These are phyloP conservation scores for Cladosporium austrohemisphaericum DNA, from an alignment of 2,329 filamentous ascomycete species.

Conservation along the genomic window DNA sequence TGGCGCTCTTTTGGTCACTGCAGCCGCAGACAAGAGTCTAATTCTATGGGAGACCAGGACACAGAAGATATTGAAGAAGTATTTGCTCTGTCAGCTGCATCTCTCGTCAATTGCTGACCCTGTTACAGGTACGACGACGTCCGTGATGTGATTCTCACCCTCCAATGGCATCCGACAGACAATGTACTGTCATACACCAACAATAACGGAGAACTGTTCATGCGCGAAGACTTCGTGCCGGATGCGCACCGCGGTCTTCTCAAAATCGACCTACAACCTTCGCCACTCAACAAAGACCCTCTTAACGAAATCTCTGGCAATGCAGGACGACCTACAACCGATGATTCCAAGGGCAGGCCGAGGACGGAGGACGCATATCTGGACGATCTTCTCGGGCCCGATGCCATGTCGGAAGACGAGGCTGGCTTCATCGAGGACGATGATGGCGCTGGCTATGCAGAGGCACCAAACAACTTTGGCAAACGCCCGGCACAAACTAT, in stretches of 20 bases:
- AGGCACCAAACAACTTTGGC: slow-evolving; percentile 59
- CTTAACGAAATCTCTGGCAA: slow-evolving; percentile 67
- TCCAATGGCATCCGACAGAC: slow-evolving; percentile 85
- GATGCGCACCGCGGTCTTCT: slow-evolving; percentile 48
- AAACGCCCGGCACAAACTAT: slow-evolving; percentile 50
- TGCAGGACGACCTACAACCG: slow-evolving; percentile 52
- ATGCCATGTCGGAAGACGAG: slow-evolving; percentile 54
- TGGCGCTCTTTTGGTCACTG: slow-evolving; percentile 73
- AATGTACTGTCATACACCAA: slow-evolving; percentile 92
- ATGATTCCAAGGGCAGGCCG: slow-evolving; percentile 45
- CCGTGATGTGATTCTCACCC: slow-evolving; percentile 70
- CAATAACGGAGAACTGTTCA: slow-evolving; percentile 87
- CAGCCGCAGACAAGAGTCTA: slow-evolving; percentile 58
- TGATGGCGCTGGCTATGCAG: slow-evolving; percentile 83
- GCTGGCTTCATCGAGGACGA: slow-evolving; percentile 93
- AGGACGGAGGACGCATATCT: slow-evolving; percentile 60
- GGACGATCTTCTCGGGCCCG: slow-evolving; percentile 73
- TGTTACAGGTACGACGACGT: slow-evolving; percentile 59
- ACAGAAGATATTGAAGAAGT: slow-evolving; percentile 72
- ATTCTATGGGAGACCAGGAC: slow-evolving; percentile 86
- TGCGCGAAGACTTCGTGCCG: slow-evolving; percentile 66
- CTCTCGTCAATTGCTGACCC: background rate
- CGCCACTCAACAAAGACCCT: slow-evolving; percentile 82
- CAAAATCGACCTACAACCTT: slow-evolving; percentile 60
- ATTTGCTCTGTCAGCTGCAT: background rate